Base-by-base conservation (phyloP, 78 protist species). In the Cavenderia fasciculata region DNA sequence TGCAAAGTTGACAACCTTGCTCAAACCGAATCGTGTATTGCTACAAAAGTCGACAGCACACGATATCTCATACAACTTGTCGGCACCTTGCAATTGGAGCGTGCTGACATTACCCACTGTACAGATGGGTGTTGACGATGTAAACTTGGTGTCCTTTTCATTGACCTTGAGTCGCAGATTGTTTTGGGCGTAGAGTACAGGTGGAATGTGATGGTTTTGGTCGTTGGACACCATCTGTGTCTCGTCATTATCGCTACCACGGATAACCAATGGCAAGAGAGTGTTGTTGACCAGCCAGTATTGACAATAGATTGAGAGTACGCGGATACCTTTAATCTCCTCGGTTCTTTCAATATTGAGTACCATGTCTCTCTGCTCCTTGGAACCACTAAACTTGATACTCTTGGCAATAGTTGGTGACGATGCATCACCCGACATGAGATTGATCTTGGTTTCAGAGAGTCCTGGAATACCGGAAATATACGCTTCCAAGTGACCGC, bases 251-350 rank as follows among this genome's bases (percentile, higher is more conserved):
- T 61, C 73, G 4, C 46, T 14, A 12, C 72, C 33, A 1, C 68
- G 65, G 4, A 82, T 61, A 49, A 52, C 71, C 5, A 82, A 33
- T 38, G 90, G 90, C 27, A 82, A 29, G 25, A 82, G 27, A 1
- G 90, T 40, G 8, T 82, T 82, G 56, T 82, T 82, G 4, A 82
- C 78, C 43, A 82, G 52, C 90, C 90, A 82, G 56, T 82, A 82
- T 82, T 82, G 90, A 31, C 90, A 82, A 54, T 68, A 82, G 78
- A 82, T 68, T 40, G 90, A 82, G 7, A 82, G 43, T 16, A 59
- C 25, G 49, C 90, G 57, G 21, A 82, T 46, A 33, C 66, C 66
- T 31, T 68, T 65, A n/a, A 82, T 44, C 19, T 47, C 44, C 57
- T 82, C 90, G 0, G 71, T 46, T 10, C 65, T 21, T 33, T 82